Base-by-base conservation (phyloP, 2,329 filamentous ascomycete genomes). In the Aspergillus sp. region DNA sequence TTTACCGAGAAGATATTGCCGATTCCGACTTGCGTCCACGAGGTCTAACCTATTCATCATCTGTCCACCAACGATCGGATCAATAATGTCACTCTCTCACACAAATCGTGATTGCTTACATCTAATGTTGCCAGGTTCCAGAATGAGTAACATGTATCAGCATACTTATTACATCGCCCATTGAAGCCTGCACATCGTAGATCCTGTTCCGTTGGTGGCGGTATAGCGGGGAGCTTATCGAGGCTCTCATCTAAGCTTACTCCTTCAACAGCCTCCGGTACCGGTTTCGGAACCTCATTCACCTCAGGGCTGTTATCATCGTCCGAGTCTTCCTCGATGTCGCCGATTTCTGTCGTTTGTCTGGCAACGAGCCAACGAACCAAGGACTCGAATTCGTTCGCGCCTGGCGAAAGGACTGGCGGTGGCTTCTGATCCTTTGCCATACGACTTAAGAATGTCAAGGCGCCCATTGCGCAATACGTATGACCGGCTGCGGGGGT, bases 121-220 rank as follows among this genome's bases (percentile, higher is more conserved):
- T 75, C 73, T 54, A 84, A 73, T 54, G 92, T 86, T 2, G 86
- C 92, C 3, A 84, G 83, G 0, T 91, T 91, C 95, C 95, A 99
- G 82, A 94, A 99, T 21, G 87, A 89, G 75, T 99, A 99, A 78
- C 95, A 99, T 0, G 95, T 98, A 77, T 99, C 95, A 8, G 91
- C 90, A 51, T 88, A 84, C 76, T 99, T 99, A 79, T 96, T 97
- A 73, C 86, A 88, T 53, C 95, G 87, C 25, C 95, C 95, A 70
- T 96, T 96, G 78, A 96, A 92, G 8, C 93, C 95, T 1, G 91
- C 84, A 70, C 83, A 84, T 8, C 79, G 75, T 41, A 82, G 72
- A 63, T 69, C 71, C 54, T 70, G 71, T 41, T 56, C 68, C 50
- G 54, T 66, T 19, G 60, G 62, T 11, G 68, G 61, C 42, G 58